phyloP scores from a whole-genome alignment of 495 filamentous ascomycete genomes.

The Neurospora discreta region DNA sequence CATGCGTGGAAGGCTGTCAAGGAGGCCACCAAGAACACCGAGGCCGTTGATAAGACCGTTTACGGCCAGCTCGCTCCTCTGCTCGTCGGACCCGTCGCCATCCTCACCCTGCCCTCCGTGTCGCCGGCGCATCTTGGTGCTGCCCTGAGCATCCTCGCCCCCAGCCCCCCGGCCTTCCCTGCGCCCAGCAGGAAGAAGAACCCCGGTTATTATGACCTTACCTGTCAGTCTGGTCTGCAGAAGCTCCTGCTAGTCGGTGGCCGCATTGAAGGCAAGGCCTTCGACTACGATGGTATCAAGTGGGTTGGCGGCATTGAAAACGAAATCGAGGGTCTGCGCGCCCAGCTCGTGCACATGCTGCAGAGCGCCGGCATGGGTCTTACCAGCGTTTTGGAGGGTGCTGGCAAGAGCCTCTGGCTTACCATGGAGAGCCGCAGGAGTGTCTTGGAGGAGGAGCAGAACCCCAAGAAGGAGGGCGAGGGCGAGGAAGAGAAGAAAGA shows the following conservation, averaged over 20 bases:
- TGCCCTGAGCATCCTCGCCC: conserved; percentile 62
- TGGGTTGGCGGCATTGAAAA: conserved; percentile 80
- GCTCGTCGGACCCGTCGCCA: conserved; percentile 66
- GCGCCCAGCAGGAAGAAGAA: conserved; percentile 61
- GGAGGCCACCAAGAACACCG: conserved; percentile 30
- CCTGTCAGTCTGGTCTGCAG: conserved; percentile 66
- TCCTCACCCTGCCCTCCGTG: conserved; percentile 71
- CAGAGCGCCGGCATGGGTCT: conserved; percentile 64
- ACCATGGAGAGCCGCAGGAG: conserved; percentile 68
- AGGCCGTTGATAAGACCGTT: conserved; percentile 30
- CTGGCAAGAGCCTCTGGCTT: conserved; percentile 68
- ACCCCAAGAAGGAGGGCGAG: conserved; percentile 25
- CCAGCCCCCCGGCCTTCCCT: conserved; percentile 59
- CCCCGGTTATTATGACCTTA: conserved; percentile 67
- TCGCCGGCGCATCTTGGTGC: conserved; percentile 72
- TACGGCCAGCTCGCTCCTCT: conserved; percentile 58
- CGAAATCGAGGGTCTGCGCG: conserved; percentile 70
- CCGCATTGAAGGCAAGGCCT: conserved; percentile 66
- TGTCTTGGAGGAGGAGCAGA: conserved; percentile 66
- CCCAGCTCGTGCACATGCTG: conserved; percentile 68
- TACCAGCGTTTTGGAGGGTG: conserved; percentile 61
- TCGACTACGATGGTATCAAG: conserved; percentile 67
- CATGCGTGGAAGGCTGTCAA: conserved; percentile 51
- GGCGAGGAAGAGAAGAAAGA: conserved; percentile 22
- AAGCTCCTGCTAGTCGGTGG: conserved; percentile 83